Percentiles rank a stretch among this genome's conserved stretches.
Evolutionary conservation across 805 yeast species (phyloP).

Genomic region (Sugiyamaella chiloensis): DNA sequence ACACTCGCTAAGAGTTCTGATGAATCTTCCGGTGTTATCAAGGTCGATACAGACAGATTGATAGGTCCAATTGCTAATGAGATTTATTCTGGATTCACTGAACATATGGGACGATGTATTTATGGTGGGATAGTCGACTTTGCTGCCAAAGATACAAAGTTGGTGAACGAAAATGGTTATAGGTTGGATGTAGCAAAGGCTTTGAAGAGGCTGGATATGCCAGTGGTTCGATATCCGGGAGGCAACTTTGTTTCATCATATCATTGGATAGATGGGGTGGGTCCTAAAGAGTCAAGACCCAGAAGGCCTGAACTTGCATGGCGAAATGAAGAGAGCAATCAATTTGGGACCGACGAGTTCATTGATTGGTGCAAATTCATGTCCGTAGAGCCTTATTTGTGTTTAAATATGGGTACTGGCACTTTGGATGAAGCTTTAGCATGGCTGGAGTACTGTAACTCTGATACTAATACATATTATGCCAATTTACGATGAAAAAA

Average conservation of each 20-base stretch:
- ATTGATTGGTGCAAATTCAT: conserved; percentile 35
- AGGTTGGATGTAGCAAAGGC: conserved; percentile 34
- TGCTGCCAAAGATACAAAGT: conserved; percentile 18
- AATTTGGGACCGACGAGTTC: conserved; percentile 38
- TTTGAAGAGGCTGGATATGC: conserved; percentile 34
- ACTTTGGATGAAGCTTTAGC: conserved; percentile 37
- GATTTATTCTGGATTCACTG: conserved; percentile 38
- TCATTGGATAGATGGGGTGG: conserved; percentile 38
- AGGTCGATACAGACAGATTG: conserved; percentile 32
- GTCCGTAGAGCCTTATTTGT: conserved; percentile 35
- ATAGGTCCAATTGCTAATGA: conserved; percentile 30
- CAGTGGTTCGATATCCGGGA: conserved; percentile 38
- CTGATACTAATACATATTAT: conserved; percentile 33
- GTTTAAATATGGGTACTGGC: conserved; percentile 39
- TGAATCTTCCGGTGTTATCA: conserved; percentile 1
- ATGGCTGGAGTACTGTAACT: conserved; percentile 38
- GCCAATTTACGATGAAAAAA: conserved; percentile 36
- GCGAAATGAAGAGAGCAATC: conserved; percentile 34
- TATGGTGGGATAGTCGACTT: conserved; percentile 39
- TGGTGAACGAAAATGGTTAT: conserved; percentile 30
- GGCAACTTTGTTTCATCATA: conserved; percentile 37
- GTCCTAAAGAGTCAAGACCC: conserved; percentile 34
- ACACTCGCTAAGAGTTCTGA: too few species aligned
- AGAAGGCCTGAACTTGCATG: conserved; percentile 38
- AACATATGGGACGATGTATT: conserved; percentile 38